Evolutionary conservation across 805 yeast genomes (phyloP).

Genomic region (Wickerhamomyces chaumierensis): DNA sequence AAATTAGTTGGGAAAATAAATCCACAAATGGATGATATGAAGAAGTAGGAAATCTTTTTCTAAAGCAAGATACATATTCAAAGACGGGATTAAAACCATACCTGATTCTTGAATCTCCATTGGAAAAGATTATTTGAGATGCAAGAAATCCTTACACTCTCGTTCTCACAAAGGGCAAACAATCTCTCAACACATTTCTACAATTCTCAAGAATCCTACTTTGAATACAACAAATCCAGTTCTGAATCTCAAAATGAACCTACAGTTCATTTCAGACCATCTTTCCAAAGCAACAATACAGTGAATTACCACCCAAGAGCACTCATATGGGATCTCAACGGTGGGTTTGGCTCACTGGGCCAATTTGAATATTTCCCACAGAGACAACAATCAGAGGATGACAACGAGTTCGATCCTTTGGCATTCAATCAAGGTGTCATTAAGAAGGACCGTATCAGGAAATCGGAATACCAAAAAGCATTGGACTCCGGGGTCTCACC

Average conservation of each 20-base stretch:
- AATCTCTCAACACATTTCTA: constrained; percentile 73
- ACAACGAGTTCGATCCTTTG: constrained; percentile 4
- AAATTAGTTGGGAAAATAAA: too few species aligned
- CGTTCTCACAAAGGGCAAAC: constrained; percentile 64
- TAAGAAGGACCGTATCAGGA: constrained; percentile 27
- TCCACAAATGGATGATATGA: too few species aligned
- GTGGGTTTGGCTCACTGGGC: constrained; percentile 66
- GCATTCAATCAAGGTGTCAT: constrained; percentile 18
- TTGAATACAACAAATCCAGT: constrained; percentile 33
- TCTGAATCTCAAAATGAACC: constrained; percentile 24
- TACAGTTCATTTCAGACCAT: constrained; percentile 33
- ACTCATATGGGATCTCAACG: constrained; percentile 66
- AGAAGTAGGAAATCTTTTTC: too few species aligned
- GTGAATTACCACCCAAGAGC: constrained; percentile 74
- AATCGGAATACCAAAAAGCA: constrained; percentile 52
- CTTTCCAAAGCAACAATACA: constrained; percentile 22
- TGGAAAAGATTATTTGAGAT: too few species aligned
- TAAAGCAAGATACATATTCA: too few species aligned
- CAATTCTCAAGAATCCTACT: constrained; percentile 64
- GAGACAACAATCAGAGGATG: constrained; percentile 1
- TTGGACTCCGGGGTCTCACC: constrained; percentile 36
- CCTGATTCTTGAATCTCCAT: too few species aligned
- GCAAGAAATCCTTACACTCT: constrained; percentile 67
- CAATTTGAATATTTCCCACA: constrained; percentile 33
- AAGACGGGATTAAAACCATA: too few species aligned